Conservation (phyloP, 208 protist genomes). For the Borovskyia barvae region DNA sequence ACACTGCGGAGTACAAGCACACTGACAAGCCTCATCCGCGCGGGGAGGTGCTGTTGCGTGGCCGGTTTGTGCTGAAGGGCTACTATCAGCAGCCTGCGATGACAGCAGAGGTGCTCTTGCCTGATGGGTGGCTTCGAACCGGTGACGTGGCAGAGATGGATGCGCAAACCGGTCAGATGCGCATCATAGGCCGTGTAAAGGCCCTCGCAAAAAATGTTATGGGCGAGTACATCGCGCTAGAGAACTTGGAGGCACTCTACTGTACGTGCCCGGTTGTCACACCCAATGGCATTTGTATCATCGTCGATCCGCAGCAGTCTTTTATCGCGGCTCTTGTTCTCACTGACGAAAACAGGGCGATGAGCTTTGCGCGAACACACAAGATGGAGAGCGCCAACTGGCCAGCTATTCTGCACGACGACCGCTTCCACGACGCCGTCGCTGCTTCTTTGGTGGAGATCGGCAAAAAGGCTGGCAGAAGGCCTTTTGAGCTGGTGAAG, state of each 20-base stretch:
- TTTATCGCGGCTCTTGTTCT: conserved; percentile 68
- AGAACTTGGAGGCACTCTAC: conserved; percentile 77
- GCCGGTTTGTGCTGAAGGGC: conserved; percentile 73
- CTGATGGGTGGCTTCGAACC: conserved; percentile 85
- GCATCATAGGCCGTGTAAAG: conserved; percentile 87
- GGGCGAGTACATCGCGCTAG: conserved; percentile 90
- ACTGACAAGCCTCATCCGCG: conserved; percentile 75
- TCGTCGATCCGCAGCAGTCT: conserved; percentile 52
- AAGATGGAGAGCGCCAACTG: conserved; percentile 23
- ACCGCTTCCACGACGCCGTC: conserved; percentile 33
- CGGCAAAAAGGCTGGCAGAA: conserved; percentile 46
- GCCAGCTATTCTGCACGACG: conserved; percentile 33
- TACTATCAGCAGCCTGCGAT: conserved; percentile 86
- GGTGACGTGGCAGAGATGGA: conserved; percentile 85
- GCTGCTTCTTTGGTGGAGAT: conserved; percentile 30
- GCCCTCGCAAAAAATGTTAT: conserved; percentile 84
- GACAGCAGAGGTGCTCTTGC: conserved; percentile 66
- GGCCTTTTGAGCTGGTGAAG: conserved; percentile 68
- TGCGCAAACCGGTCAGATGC: conserved; percentile 31
- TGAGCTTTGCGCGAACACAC: conserved; percentile 42
- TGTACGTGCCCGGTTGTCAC: conserved; percentile 38
- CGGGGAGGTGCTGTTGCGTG: conserved; percentile 85
- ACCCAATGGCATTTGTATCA: conserved; percentile 67
- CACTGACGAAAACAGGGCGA: conserved; percentile 58
- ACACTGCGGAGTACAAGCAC: conserved; percentile 88